phyloP scores from a whole-genome alignment of 768 basidiomycete genomes.

The Cyclocybe aegerita region DNA sequence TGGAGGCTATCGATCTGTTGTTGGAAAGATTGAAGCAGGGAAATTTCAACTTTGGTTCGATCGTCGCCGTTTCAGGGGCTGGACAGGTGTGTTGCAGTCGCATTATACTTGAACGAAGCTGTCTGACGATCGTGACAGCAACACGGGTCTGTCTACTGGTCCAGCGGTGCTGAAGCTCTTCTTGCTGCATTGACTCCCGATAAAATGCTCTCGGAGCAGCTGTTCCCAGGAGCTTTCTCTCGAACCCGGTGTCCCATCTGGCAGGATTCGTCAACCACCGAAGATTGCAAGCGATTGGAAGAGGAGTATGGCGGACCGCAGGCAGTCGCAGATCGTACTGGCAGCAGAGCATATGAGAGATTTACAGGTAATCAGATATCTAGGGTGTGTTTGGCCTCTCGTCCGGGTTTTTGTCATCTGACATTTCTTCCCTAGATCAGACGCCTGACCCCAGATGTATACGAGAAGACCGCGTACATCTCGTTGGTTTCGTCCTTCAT shows the following conservation, averaged over 20 bases:
- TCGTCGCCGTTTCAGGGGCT: constrained; percentile 72
- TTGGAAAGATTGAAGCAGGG: constrained; percentile 58
- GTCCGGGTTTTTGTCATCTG: background rate
- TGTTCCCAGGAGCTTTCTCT: constrained; percentile 67
- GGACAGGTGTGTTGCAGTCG: constrained; percentile 55
- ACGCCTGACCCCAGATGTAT: constrained; percentile 49
- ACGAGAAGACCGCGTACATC: constrained; percentile 62
- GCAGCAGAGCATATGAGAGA: constrained; percentile 82
- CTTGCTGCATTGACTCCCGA: constrained; percentile 54
- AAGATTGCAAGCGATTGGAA: constrained; percentile 72
- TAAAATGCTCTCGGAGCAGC: constrained; percentile 54
- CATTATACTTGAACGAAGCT: background rate
- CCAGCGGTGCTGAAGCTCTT: constrained; percentile 45
- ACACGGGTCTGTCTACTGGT: constrained; percentile 90
- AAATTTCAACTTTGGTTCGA: constrained; percentile 56
- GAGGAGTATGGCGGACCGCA: constrained; percentile 67
- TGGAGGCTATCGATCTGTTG: constrained; percentile 82
- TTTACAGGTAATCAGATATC: constrained; percentile 88
- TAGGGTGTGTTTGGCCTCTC: constrained; percentile 43
- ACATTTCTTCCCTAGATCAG: constrained; percentile 45
- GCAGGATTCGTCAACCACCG: constrained; percentile 87
- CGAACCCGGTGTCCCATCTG: constrained; percentile 74
- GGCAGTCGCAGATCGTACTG: constrained; percentile 70
- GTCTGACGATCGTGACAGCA: constrained; percentile 43
- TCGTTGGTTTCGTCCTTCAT: constrained; percentile 84